Conservation (phyloP, 2,329 filamentous ascomycete genomes). For the Aspergillus hortae region DNA sequence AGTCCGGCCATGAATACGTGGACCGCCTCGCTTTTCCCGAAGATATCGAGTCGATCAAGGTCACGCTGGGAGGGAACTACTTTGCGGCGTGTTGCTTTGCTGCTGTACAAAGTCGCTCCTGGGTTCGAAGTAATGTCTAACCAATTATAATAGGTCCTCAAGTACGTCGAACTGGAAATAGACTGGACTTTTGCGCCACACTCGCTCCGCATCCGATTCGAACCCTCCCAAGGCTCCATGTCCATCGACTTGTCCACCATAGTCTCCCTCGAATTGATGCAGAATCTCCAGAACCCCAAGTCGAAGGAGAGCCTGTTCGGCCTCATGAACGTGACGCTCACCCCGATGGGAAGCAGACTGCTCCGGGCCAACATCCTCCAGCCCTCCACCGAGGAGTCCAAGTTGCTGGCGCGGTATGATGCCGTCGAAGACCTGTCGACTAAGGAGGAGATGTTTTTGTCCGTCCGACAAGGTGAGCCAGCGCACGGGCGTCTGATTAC, state of each 20-base stretch:
- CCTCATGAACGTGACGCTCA: constrained; percentile 77
- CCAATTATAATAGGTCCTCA: constrained; percentile 60
- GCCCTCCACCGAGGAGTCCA: constrained; percentile 69
- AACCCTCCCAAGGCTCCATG: constrained; percentile 88
- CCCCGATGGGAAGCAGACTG: constrained; percentile 82
- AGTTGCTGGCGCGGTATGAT: constrained; percentile 71
- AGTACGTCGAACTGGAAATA: constrained; percentile 71
- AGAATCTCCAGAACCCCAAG: constrained; percentile 74
- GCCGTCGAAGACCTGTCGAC: constrained; percentile 77
- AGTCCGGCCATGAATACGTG: constrained; percentile 71
- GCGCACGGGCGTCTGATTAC: too few relatives aligned
- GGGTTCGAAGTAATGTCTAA: neutral
- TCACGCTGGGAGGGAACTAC: constrained; percentile 76
- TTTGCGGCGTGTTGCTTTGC: constrained; percentile 82
- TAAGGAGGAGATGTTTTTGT: constrained; percentile 81
- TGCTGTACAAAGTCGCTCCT: constrained; percentile 58
- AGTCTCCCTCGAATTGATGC: constrained; percentile 80
- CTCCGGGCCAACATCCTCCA: constrained; percentile 84
- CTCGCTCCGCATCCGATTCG: constrained; percentile 80
- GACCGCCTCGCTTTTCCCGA: constrained; percentile 73
- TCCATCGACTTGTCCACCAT: constrained; percentile 91
- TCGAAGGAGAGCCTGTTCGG: constrained; percentile 83
- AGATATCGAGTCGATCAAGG: constrained; percentile 76
- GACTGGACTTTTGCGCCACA: constrained; percentile 68
- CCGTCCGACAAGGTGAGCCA: constrained; percentile 62